Base-by-base conservation (phyloP, 495 filamentous ascomycete species). In the Trichoderma reesei region DNA sequence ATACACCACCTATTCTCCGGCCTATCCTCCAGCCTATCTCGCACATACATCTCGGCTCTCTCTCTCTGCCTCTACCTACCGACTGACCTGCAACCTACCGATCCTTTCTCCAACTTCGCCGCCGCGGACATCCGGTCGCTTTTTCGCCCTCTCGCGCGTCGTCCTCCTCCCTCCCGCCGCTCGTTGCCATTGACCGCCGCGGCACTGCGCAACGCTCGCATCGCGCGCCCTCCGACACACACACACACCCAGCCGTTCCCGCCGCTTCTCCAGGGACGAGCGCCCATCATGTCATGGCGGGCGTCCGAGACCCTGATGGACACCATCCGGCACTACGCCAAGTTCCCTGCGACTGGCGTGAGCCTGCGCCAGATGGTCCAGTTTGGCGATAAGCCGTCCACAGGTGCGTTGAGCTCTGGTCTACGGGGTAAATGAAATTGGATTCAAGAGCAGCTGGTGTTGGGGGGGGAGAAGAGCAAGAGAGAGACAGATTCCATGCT, bases 281-380 rank as follows among this genome's bases (percentile, higher is more conserved):
- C 60, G 56, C 51, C 60, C 64, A 54, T 54, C 66, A 92, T 92
- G 89, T 82, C 84, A 79, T 97, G 92, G 92, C 96, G 88, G 80
- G 85, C 83, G 75, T 87, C 90, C 62, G 90, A 94, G 77, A 79
- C 84, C 77, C 75, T 98, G 87, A 93, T 96, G 91, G 88, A 96
- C 68, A 96, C 89, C 85, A 98, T 98, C 89, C 91, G 89, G 75
- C 93, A 97, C 81, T 97, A 97, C 83, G 89, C 90, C 73, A 88
- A 85, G 80, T 98, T 98, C 76, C 95, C 95, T 65, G 94, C 94
- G 65, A 98, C 95, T 44, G 94, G 94, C 67, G 92, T 96, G 69
- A 96, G 91, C 70, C 79, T 98, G 74, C 83, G 94, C 73, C 94
- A 98, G 80, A 98, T 98, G 94, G 94, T 98, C 60, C 94, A 98